Base-by-base conservation (phyloP, 768 basidiomycete genomes). In the Sarcomyxa edulis region DNA sequence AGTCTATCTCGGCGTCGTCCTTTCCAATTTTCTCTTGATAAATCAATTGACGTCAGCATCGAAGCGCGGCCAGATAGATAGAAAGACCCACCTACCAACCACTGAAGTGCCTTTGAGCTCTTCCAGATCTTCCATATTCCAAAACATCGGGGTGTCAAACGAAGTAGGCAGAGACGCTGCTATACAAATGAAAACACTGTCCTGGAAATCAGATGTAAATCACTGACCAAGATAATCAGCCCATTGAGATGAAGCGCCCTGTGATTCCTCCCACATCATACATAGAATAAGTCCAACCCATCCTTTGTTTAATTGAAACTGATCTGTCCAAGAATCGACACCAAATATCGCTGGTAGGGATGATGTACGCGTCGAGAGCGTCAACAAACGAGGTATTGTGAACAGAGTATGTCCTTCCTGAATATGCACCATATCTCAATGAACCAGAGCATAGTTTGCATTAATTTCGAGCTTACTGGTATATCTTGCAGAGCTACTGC, bases 131-230 rank as follows among this genome's bases (percentile, higher is more conserved):
- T 70, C 71, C 3, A 74, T 69, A 29, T 55, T 64, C 96, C 96
- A 98, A 54, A 97, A 94, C 88, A 99, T 97, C 1, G 92, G 90
- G 0, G 93, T 94, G 48, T 84, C 73, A 54, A 98, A 97, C 9
- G 48, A 44, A 9, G 51, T 65, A 0, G 94, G 94, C 43, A 97
- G 69, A 11, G 71, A 72, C 19, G 60, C 86, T 87, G 44, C 28
- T 40, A 6, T 30, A 37, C n/a, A 25, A 14, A 38, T 28, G 37
- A 39, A 46, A 23, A 24, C 7, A 39, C 21, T 23, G 28, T 5
- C 33, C 23, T 35, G 21, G 15, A 19, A n/a, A 11, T 20, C 12
- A 20, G 40, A 25, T 18, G 24, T 27, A 18, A 30, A 28, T 29
- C 35, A 59, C 76, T 32, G 40, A 88, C 88, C 64, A 9, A 94